phyloP scores from a whole-genome alignment of 2,329 filamentous ascomycete species.

The Gnomoniopsis sp. region DNA sequence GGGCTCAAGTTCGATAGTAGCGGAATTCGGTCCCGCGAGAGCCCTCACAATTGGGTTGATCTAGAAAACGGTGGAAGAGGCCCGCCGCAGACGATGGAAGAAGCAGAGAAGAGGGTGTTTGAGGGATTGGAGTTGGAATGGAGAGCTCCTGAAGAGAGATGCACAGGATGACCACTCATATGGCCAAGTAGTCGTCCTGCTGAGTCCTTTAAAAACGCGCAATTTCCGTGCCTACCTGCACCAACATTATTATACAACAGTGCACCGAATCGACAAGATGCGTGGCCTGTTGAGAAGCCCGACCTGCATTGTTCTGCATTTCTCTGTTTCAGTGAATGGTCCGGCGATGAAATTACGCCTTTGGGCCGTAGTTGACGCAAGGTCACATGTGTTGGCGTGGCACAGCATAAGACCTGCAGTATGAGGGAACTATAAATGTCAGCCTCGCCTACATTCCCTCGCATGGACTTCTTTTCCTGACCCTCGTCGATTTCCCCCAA shows the following conservation, averaged over 20 bases:
- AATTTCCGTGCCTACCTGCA: background rate
- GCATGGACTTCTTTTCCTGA: background rate
- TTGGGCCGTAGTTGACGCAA: background rate
- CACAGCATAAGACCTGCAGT: background rate
- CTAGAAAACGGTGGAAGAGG: constrained; percentile 55
- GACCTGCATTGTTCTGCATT: no score
- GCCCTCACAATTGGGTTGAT: constrained; percentile 60
- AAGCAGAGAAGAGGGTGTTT: constrained; percentile 80
- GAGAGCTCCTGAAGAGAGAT: constrained; percentile 64
- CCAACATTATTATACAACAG: no score
- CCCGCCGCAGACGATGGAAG: constrained; percentile 59
- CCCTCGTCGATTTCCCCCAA: background rate
- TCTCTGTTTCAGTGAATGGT: background rate
- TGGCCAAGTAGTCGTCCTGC: background rate
- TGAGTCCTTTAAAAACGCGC: background rate
- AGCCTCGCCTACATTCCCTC: background rate
- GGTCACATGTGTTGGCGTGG: background rate
- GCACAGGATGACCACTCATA: constrained; percentile 50
- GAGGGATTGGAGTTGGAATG: constrained; percentile 68
- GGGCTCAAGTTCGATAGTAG: constrained; percentile 88
- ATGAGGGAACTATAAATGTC: background rate
- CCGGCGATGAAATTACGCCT: background rate
- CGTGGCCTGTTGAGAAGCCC: background rate
- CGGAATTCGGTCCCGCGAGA: constrained; percentile 65
- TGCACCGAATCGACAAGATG: no score